phyloP scores from a whole-genome alignment of 116 monocot species.

The Phalaenopsis hybrid region DNA sequence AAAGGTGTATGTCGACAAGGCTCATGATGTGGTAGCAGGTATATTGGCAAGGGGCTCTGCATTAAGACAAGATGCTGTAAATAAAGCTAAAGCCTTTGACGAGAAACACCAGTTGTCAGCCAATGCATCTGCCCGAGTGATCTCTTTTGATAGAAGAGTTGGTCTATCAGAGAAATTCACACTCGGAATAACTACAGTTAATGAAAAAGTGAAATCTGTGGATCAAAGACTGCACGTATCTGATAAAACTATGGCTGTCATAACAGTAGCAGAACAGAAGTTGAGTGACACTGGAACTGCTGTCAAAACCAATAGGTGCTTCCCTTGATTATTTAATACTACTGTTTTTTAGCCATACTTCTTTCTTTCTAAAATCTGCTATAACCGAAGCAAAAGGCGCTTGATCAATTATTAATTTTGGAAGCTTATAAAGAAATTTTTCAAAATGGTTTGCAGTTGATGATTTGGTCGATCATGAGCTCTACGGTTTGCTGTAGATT shows the following conservation, averaged over 20 bases:
- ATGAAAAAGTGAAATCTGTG: constrained; percentile 93
- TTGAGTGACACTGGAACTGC: constrained; percentile 79
- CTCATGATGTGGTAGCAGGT: constrained; percentile 66
- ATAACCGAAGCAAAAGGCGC: neutral
- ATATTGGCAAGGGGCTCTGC: constrained; percentile 84
- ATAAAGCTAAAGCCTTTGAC: constrained; percentile 91
- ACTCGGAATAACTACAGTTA: constrained; percentile 79
- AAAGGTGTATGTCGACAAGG: constrained; percentile 60
- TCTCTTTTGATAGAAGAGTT: constrained; percentile 76
- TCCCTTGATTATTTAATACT: constrained; percentile 1
- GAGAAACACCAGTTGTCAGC: constrained; percentile 77
- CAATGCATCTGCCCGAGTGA: constrained; percentile 77
- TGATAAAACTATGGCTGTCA: constrained; percentile 79
- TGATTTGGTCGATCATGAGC: neutral
- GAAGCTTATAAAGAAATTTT: neutral
- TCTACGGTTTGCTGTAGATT: neutral
- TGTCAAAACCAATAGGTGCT: constrained; percentile 77
- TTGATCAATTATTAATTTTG: too few species aligned
- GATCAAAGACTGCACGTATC: constrained; percentile 89
- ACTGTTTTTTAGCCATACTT: neutral
- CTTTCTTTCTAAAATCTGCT: neutral
- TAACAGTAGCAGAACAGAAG: constrained; percentile 76
- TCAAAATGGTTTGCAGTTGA: neutral
- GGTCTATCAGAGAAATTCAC: constrained; percentile 85
- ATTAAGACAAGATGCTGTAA: constrained; percentile 75